These are phyloP conservation scores for Tetramitus jugosus DNA, from an alignment of 208 protist species.

Conservation along the genomic window DNA sequence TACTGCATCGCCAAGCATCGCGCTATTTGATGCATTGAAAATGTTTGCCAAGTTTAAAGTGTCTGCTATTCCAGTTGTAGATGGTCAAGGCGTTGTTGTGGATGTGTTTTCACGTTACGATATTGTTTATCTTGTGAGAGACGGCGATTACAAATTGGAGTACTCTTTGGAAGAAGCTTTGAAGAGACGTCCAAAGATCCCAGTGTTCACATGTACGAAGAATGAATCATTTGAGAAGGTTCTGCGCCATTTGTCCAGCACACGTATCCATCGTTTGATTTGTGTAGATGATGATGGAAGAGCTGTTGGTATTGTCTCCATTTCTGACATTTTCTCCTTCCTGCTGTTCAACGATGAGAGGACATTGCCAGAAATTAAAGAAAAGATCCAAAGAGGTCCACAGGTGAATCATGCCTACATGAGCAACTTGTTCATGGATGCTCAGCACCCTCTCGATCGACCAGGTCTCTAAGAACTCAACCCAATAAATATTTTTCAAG, in stretches of 20 bases:
- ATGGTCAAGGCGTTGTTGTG: constrained; percentile 1
- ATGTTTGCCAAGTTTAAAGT: constrained; percentile 13
- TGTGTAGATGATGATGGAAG: constrained; percentile 7
- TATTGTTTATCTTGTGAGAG: constrained; percentile 15
- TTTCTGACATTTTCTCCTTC: constrained; percentile 22
- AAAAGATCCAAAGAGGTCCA: too few species aligned
- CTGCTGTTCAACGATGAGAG: not conserved
- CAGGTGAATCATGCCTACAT: too few species aligned
- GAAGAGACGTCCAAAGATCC: not conserved
- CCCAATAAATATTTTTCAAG: too few species aligned
- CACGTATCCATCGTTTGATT: constrained; percentile 21
- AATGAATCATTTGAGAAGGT: constrained; percentile 19
- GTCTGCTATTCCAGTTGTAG: constrained; percentile 23
- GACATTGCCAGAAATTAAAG: too few species aligned
- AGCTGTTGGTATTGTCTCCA: constrained; percentile 20
- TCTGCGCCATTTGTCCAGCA: not conserved
- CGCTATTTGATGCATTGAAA: not conserved
- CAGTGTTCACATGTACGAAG: constrained; percentile 18
- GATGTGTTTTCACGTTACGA: constrained; percentile 22
- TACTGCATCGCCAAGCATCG: not conserved
- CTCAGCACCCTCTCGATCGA: too few species aligned
- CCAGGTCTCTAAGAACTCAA: too few species aligned
- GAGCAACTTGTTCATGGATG: too few species aligned
- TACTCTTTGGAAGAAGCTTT: constrained; percentile 16
- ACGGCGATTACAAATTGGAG: constrained; percentile 6